Evolutionary conservation across 2,329 filamentous ascomycete species (phyloP), one percentile per base, ranked within the genome.

Genomic region (Alternaria arbusti): DNA sequence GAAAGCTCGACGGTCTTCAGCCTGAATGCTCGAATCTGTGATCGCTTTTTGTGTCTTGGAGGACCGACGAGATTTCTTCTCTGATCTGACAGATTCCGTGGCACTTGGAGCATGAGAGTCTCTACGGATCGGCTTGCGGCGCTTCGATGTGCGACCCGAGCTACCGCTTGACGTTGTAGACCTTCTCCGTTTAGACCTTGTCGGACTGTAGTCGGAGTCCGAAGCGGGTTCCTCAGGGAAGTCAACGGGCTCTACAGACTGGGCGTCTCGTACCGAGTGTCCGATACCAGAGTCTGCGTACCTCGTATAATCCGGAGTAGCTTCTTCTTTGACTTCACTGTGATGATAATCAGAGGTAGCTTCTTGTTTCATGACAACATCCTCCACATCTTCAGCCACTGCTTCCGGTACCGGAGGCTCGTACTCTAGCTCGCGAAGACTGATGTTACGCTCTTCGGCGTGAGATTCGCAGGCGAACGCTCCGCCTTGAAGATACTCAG

Each of bases 1-100:
- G 74, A 95, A 96, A 0, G 88, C 86, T 1, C 87, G 86, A 22
- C 69, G 66, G 15, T 66, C 66, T 22, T 73, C 65, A 15, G 64
- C 57, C 6, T 62, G 63, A 36, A 44, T 32, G 43, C 66, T 63
- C 23, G 36, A 54, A 11, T 72, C 65, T 26, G 44, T 52, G 26
- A 32, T 59, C 10, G 45, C 30, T 23, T 67, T 74, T 6, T 52
- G 47, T 3, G 66, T 22, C 51, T 61, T 69, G 2, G 65, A 62
- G 11, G 66, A 25, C 17, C 65, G 59, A n/a, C 70, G 69, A 25
- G 58, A 15, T 54, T 64, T 71, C 61, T 76, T 76, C 20, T 61
- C 59, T 10, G 71, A 61, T 43, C 64, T 73, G 15, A 47, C 56
- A 0, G 67, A 60, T 22, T 25, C 58, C 12, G 57, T 26, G 25